phyloP scores from a whole-genome alignment of 179 eudicot species.

The Spergularia azorica region DNA sequence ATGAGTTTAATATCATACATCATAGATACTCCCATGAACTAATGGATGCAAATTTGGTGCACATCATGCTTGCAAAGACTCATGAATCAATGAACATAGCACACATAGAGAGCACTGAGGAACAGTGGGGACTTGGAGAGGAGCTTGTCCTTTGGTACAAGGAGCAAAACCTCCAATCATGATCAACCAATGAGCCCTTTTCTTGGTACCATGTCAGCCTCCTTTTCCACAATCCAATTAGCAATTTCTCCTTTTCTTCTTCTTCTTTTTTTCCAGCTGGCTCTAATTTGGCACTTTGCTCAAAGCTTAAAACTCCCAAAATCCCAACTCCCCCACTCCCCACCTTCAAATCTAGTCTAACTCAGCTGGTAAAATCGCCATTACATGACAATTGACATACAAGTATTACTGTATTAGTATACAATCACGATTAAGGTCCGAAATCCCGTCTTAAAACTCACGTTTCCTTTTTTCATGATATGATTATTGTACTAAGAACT shows the following conservation, averaged over 20 bases:
- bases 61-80: neutral
- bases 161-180: conserved; percentile 23
- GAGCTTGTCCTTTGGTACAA: conserved; percentile 15
- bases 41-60: neutral
- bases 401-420: too few species aligned
- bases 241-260: neutral
- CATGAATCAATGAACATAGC: conserved; percentile 4
- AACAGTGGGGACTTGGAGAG: neutral
- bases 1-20: too few species aligned
- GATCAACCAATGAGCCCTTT: conserved; percentile 28
- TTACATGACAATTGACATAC: too few species aligned
- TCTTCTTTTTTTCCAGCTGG: neutral
- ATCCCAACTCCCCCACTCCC: neutral
- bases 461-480: neutral
- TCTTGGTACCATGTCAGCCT: conserved; percentile 32
- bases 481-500: neutral
- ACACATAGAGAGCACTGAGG: neutral
- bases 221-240: conserved; percentile 27
- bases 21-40: neutral
- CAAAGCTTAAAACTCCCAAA: neutral
- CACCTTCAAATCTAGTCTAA: neutral
- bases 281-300: neutral
- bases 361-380: neutral
- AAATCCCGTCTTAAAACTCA: too few species aligned
- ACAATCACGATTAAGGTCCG: too few species aligned